Conservation (phyloP, 768 basidiomycete genomes). For the Russula earlei region DNA sequence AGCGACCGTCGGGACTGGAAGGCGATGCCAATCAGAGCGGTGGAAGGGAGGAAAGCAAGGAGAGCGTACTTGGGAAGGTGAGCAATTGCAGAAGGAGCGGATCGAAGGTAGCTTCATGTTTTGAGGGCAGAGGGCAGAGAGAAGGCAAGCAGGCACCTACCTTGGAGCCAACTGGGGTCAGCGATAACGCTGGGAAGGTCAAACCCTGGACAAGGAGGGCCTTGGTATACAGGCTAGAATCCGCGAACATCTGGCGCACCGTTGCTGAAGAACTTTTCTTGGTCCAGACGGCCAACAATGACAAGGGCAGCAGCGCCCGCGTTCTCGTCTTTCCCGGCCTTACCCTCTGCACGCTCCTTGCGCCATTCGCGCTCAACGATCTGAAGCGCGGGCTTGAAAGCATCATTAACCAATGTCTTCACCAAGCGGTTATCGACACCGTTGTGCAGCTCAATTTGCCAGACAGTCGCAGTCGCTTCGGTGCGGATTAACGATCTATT, state of each 20-base stretch:
- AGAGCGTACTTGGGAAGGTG: constrained; percentile 59
- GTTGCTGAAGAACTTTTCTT: constrained; percentile 88
- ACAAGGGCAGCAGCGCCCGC: constrained; percentile 62
- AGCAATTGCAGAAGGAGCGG: constrained; percentile 62
- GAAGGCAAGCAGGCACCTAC: constrained; percentile 31
- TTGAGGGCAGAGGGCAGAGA: neutral
- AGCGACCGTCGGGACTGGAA: constrained; percentile 63
- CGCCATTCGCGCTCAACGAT: constrained; percentile 69
- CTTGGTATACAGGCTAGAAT: neutral
- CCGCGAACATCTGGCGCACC: constrained; percentile 32
- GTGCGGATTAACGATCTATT: neutral
- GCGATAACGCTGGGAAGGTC: constrained; percentile 44
- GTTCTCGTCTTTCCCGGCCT: constrained; percentile 31
- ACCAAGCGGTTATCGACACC: constrained; percentile 67
- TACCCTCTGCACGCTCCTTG: constrained; percentile 31
- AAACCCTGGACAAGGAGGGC: constrained; percentile 37
- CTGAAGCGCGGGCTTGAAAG: constrained; percentile 61
- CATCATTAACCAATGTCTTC: constrained; percentile 44
- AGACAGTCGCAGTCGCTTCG: constrained; percentile 49
- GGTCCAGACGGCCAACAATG: constrained; percentile 62
- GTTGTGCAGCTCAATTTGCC: constrained; percentile 78
- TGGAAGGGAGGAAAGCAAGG: neutral
- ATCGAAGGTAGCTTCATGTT: constrained; percentile 37
- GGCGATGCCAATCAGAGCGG: neutral
- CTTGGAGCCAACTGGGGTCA: constrained; percentile 56